Percentiles rank a stretch among this genome's conserved stretches.
These are phyloP conservation scores for Macrocybe gigantea DNA, from an alignment of 768 basidiomycete genomes.

Conservation along the genomic window DNA sequence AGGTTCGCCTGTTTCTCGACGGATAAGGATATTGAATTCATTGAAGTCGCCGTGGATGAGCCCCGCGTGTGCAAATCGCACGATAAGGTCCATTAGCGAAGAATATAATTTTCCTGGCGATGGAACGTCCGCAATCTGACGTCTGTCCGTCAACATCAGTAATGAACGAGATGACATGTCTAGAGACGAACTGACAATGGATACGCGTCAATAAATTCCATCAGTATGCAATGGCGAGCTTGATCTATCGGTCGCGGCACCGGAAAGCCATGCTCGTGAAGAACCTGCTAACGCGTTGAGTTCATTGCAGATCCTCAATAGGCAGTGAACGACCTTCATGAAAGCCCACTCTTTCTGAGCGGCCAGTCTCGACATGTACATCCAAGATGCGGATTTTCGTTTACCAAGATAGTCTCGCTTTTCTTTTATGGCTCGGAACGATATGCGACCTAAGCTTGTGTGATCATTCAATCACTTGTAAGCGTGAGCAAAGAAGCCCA, in stretches of 20 bases:
- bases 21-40: conserved; percentile 97
- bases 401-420: conserved; percentile 97
- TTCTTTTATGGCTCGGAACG: conserved; percentile 93
- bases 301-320: neutral
- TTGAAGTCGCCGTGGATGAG: conserved; percentile 99
- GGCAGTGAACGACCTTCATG: conserved; percentile 71
- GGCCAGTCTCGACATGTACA: conserved; percentile 96
- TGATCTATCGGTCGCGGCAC: conserved; percentile 94
- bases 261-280: conserved; percentile 89
- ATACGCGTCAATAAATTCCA: conserved; percentile 94
- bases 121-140: conserved; percentile 78
- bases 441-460: conserved; percentile 90
- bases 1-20: conserved; percentile 65
- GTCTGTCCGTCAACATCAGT: conserved; percentile 38
- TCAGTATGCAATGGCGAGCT: conserved; percentile 89
- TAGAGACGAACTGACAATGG: conserved; percentile 61
- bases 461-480: neutral
- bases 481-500: conserved; percentile 7
- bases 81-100: conserved; percentile 89
- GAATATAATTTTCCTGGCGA: conserved; percentile 91
- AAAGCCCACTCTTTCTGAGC: conserved; percentile 99
- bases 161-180: conserved; percentile 2
- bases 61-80: conserved; percentile 87
- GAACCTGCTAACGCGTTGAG: conserved; percentile 47
- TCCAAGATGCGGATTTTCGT: conserved; percentile 95